Conservation (phyloP, 164 flowering plant genomes). For the Macadamia tetraphylla region DNA sequence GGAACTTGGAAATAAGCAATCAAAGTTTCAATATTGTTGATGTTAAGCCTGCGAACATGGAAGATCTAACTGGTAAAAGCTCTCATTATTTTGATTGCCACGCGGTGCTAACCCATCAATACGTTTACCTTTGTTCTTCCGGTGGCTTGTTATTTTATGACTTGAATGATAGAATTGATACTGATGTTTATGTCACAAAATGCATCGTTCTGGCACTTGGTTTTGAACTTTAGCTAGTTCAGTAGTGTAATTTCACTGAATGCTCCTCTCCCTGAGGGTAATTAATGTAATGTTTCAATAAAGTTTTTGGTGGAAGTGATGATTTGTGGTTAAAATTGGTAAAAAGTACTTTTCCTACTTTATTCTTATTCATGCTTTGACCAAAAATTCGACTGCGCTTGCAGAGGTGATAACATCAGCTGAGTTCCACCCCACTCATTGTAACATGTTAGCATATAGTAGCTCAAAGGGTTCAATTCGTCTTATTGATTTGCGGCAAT, state of each 20-base stretch:
- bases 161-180: too few species aligned
- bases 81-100: not conserved
- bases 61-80: slow-evolving; percentile 84
- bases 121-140: too few species aligned
- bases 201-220: too few species aligned
- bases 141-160: too few species aligned
- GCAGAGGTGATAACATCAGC: slow-evolving; percentile 99
- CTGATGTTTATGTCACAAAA: too few species aligned
- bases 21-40: slow-evolving; percentile 98
- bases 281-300: too few species aligned
- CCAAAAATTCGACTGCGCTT: slow-evolving; percentile 14
- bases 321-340: not conserved
- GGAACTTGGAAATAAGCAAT: slow-evolving; percentile 97
- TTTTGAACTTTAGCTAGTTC: too few species aligned
- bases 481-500: slow-evolving; percentile 93
- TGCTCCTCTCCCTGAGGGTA: too few species aligned
- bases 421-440: slow-evolving; percentile 92
- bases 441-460: slow-evolving; percentile 90
- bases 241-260: too few species aligned
- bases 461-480: slow-evolving; percentile 97
- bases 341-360: not conserved
- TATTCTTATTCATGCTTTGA: too few species aligned
- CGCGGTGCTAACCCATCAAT: too few species aligned
- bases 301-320: not conserved
- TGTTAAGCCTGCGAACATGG: slow-evolving; percentile 98